Percentiles rank a stretch among this genome's conserved stretches.
Evolutionary conservation across 1,284 basidiomycete genomes (phyloP).

Genomic region (Tilletiopsis washingtonensis): DNA sequence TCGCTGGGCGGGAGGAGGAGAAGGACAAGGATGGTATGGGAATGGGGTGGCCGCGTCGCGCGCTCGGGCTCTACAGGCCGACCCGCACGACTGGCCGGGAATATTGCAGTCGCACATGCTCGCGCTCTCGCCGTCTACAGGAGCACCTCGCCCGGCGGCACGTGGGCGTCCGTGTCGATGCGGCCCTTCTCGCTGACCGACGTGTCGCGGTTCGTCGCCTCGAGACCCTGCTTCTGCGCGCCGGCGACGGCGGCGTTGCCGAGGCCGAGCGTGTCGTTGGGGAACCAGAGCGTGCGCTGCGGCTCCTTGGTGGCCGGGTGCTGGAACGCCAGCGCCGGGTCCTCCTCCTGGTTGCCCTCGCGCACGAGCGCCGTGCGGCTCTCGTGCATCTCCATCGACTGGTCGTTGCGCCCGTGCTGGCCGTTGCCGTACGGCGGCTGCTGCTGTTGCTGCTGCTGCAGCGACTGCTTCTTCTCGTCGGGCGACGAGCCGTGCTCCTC

Average conservation of each 20-base stretch:
- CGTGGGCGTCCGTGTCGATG: constrained; percentile 32
- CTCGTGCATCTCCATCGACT: constrained; percentile 2
- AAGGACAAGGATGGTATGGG: too few species aligned
- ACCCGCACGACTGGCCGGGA: too few species aligned
- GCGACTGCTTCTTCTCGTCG: constrained; percentile 25
- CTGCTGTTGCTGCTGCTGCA: neutral
- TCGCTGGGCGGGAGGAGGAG: too few species aligned
- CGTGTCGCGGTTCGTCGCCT: constrained; percentile 34
- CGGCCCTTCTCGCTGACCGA: constrained; percentile 39
- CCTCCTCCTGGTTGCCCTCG: constrained; percentile 7
- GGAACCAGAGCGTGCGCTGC: constrained; percentile 42
- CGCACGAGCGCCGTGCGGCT: constrained; percentile 10
- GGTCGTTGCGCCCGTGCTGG: neutral
- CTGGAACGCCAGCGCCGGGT: constrained; percentile 22
- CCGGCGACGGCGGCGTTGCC: constrained; percentile 30
- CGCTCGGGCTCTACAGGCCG: too few species aligned
- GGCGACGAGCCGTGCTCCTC: neutral
- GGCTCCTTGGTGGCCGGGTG: constrained; percentile 36
- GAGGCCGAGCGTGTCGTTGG: constrained; percentile 43
- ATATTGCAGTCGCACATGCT: too few species aligned
- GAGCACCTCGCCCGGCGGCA: constrained; percentile 38
- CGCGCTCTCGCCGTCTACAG: too few species aligned
- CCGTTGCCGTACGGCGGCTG: constrained; percentile 1
- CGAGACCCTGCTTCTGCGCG: constrained; percentile 35
- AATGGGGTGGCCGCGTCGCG: too few species aligned